A percentile compares a stretch with the other conserved stretches of the same genome.
These are phyloP conservation scores for Boletus vinaceobasis DNA, from an alignment of 768 basidiomycete genomes.

Conservation along the genomic window DNA sequence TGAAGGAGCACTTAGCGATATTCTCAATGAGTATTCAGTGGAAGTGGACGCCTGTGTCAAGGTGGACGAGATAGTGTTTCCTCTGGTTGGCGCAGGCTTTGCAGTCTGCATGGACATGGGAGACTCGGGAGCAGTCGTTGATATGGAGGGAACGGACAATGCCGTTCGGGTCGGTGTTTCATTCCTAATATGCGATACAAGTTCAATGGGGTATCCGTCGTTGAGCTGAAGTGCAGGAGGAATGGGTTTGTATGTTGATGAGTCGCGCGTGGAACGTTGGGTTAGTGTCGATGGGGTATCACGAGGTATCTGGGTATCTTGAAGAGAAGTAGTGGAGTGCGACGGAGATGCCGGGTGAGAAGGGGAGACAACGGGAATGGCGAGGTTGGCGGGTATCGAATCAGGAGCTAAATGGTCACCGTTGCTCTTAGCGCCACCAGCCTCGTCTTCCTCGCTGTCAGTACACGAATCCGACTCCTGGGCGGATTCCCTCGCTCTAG, in stretches of 20 bases:
- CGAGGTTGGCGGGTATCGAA: slow-evolving; percentile 30
- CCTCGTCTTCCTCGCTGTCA: slow-evolving; percentile 33
- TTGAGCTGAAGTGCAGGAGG: slow-evolving; percentile 31
- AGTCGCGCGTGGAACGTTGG: slow-evolving; percentile 1
- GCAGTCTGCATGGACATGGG: slow-evolving; percentile 26
- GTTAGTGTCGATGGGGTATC: slow-evolving; percentile 24
- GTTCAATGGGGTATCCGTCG: slow-evolving; percentile 19
- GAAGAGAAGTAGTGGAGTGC: slow-evolving; percentile 40
- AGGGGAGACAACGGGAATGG: neutral
- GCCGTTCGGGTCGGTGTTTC: slow-evolving; percentile 35
- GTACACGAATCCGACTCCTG: slow-evolving; percentile 30
- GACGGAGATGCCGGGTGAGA: slow-evolving; percentile 16
- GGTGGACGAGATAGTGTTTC: slow-evolving; percentile 5
- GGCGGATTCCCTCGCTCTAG: slow-evolving; percentile 17
- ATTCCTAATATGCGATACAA: slow-evolving; percentile 8
- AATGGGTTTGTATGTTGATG: slow-evolving; percentile 16
- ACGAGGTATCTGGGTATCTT: slow-evolving; percentile 24
- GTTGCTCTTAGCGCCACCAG: slow-evolving; percentile 19
- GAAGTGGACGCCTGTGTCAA: slow-evolving; percentile 7
- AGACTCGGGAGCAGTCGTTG: slow-evolving; percentile 46
- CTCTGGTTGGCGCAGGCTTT: slow-evolving; percentile 13
- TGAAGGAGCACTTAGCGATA: slow-evolving; percentile 30
- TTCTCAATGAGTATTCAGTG: slow-evolving; percentile 21
- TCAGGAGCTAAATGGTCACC: slow-evolving; percentile 8
- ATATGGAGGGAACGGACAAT: slow-evolving; percentile 52